Evolutionary conservation across 2,329 filamentous ascomycete genomes (phyloP).

Genomic region (Botrytis fragariae): DNA sequence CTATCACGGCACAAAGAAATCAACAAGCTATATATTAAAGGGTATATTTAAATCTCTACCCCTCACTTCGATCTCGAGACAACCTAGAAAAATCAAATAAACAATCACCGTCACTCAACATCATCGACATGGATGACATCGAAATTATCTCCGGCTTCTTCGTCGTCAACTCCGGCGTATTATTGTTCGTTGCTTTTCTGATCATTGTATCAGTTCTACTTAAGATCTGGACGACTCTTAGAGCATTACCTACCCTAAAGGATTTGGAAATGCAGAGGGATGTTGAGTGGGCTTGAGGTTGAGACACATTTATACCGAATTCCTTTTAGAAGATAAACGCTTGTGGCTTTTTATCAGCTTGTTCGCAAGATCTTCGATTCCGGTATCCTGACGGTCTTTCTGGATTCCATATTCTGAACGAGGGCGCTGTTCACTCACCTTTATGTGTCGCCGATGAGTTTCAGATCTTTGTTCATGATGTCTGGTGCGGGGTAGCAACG

Average conservation of each 20-base stretch:
- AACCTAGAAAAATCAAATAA: not conserved
- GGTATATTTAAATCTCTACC: not conserved
- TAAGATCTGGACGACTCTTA: constrained; percentile 13
- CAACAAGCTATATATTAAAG: not conserved
- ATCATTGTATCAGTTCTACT: constrained; percentile 10
- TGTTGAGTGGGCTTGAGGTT: constrained; percentile 5
- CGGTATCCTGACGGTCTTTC: accelerated
- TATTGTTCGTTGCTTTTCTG: constrained; percentile 14
- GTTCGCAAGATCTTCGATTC: not conserved
- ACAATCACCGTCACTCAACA: not conserved
- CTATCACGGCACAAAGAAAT: not conserved
- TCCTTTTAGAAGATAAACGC: not conserved
- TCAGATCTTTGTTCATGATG: not conserved
- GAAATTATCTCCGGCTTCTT: constrained; percentile 17
- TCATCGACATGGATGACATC: constrained; percentile 9
- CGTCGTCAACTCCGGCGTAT: constrained; percentile 4
- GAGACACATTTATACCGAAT: not conserved
- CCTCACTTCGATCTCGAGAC: not conserved
- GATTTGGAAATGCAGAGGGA: constrained; percentile 13
- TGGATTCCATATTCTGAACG: not conserved
- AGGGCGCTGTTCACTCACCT: not conserved
- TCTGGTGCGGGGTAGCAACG: not conserved
- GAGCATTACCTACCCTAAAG: not conserved
- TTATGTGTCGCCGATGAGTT: not conserved
- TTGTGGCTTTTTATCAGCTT: not conserved